phyloP scores from a whole-genome alignment of 495 filamentous ascomycete genomes.

The Neurospora sp. region DNA sequence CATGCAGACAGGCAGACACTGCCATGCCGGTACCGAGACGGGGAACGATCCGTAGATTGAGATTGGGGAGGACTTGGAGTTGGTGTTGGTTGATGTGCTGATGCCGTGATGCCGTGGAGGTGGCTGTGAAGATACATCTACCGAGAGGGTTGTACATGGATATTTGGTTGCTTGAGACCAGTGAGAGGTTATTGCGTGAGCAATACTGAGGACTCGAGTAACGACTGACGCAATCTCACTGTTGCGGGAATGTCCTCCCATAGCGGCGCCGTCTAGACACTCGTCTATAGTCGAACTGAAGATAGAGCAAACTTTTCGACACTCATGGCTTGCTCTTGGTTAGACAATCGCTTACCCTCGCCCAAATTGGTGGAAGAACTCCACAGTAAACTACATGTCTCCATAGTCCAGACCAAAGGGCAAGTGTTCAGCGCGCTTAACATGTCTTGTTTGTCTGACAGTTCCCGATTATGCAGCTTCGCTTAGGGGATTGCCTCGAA shows the following conservation, averaged over 20 bases:
- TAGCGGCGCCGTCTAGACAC: background rate
- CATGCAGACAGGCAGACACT: background rate
- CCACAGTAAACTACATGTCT: background rate
- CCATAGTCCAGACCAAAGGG: background rate
- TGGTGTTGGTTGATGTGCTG: background rate
- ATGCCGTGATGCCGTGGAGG: background rate
- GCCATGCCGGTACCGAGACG: background rate
- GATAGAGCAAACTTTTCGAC: background rate
- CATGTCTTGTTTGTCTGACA: background rate
- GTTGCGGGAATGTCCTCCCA: background rate
- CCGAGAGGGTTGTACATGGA: no score
- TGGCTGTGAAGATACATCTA: background rate
- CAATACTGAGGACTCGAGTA: background rate
- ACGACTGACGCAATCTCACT: background rate
- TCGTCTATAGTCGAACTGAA: background rate
- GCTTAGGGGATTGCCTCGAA: background rate
- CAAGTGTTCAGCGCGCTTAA: background rate
- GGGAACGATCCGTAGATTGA: background rate
- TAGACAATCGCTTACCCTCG: background rate
- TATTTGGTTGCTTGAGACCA: no score
- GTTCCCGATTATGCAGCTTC: background rate
- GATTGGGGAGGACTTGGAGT: background rate
- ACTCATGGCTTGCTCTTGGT: background rate
- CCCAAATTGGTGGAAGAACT: background rate
- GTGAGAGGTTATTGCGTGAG: background rate